Percentiles rank a stretch among this genome's conserved stretches.
Evolutionary conservation across 257 asterid genomes (phyloP).

Genomic region (Capsicum rhomboideum): DNA sequence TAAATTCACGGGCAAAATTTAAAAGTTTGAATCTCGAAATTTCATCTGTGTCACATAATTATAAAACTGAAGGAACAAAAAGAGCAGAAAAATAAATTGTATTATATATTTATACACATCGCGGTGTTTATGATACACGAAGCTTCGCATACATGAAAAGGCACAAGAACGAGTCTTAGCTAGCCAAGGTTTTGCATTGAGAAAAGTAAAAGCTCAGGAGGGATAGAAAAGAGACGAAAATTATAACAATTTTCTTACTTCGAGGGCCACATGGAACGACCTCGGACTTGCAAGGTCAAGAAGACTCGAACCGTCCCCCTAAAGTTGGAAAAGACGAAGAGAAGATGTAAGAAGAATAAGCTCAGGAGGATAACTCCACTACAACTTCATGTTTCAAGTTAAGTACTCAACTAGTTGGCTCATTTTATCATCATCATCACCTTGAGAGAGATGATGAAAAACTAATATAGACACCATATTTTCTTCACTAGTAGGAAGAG

Average conservation of each 20-base stretch:
- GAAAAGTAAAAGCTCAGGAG: background rate
- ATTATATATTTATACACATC: background rate
- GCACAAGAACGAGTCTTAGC: background rate
- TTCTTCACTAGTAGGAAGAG: background rate
- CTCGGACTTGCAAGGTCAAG: conserved; percentile 7
- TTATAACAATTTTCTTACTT: background rate
- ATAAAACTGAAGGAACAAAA: background rate
- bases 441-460: background rate
- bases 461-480: background rate
- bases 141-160: background rate
- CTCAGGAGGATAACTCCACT: background rate
- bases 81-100: background rate
- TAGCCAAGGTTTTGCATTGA: background rate
- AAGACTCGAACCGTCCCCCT: background rate
- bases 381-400: background rate
- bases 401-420: background rate
- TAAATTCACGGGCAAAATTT: too few relatives aligned
- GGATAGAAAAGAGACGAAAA: background rate
- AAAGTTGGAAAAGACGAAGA: background rate
- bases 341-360: background rate
- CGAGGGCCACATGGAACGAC: background rate
- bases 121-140: background rate
- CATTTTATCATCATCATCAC: background rate
- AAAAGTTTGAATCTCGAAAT: background rate
- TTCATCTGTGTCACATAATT: background rate